A percentile compares a stretch with the other conserved stretches of the same genome.
Conservation (phyloP, 768 basidiomycete species). For the Boletus speciosus region DNA sequence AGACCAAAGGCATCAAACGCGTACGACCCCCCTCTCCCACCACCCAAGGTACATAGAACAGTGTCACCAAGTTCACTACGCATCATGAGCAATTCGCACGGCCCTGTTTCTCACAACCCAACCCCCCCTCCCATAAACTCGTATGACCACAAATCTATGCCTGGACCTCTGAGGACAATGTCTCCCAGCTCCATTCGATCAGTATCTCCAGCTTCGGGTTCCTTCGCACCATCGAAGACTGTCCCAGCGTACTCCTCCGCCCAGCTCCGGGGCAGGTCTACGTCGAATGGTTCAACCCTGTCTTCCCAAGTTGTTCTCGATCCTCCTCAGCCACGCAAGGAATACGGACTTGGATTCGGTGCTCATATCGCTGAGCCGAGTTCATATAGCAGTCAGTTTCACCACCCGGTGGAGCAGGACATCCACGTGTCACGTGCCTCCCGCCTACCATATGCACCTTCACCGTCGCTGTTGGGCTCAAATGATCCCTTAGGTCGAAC, state of each 20-base stretch:
- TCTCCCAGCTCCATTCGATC: constrained; percentile 29
- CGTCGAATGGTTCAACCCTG: constrained; percentile 44
- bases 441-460: constrained; percentile 72
- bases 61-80: constrained; percentile 26
- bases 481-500: constrained; percentile 81
- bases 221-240: constrained; percentile 36
- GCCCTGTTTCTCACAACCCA: constrained; percentile 4
- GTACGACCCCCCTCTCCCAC: constrained; percentile 73
- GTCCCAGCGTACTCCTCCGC: constrained; percentile 13
- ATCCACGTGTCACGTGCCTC: constrained; percentile 32
- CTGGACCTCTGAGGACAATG: constrained; percentile 28
- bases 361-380: constrained; percentile 18
- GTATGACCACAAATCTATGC: constrained; percentile 19
- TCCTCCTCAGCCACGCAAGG: constrained; percentile 22
- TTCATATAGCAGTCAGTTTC: constrained; percentile 14
- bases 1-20: constrained; percentile 68
- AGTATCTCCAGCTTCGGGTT: constrained; percentile 28
- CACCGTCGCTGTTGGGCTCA: constrained; percentile 75
- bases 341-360: constrained; percentile 25
- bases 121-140: constrained; percentile 11
- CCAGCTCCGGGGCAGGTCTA: constrained; percentile 37
- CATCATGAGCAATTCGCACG: constrained; percentile 17
- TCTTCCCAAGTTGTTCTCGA: constrained; percentile 29
- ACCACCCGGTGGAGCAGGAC: constrained; percentile 23
- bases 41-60: constrained; percentile 36